Base-by-base conservation (phyloP, 1,284 basidiomycete genomes). In the Peniophora sp. region DNA sequence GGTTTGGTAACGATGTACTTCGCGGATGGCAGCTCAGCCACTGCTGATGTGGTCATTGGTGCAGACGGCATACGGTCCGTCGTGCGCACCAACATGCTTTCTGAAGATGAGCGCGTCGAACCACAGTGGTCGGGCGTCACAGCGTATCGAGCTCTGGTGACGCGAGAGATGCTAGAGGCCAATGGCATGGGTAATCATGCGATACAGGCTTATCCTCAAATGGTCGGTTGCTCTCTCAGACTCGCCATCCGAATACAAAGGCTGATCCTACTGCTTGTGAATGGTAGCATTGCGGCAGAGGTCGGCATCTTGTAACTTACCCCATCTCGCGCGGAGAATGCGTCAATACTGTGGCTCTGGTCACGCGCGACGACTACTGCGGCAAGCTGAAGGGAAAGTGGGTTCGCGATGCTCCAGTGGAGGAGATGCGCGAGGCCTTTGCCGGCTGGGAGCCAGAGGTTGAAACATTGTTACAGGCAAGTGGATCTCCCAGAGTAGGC, bases 31-130 rank as follows among this genome's bases (percentile, higher is more conserved):
- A 70, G 71, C 11, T 66, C 63, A 0, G 63, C 72, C 52, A 70
- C 72, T 55, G 64, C 77, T 3, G 77, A 81, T 52, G 58, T 81
- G 9, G 68, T 81, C 20, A 66, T 81, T 48, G 78, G 77, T 11
- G 72, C 77, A 1, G 79, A 81, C 56, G 79, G 79, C 0, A 69
- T 81, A 50, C 73, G 67, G 58, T 80, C 78, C 52, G 56, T 59
- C 1, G 64, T 72, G 22, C 61, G 68, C 9, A 53, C 52, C 11
- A 24, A 41, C 14, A 48, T 67, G 47, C 52, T 65, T 14, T 45
- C 50, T 2, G 58, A 60, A 25, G 22, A 24, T 45, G 44, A 45
- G 44, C 12, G 23, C 12, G 44, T 25, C 16, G 38, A 41, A 22
- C 44, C 23, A 20, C 6, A 23, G 20, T 45, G 20, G 19, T 19